Base-by-base conservation (phyloP, 805 yeast species). In the Sugiyamaella smithiae region DNA sequence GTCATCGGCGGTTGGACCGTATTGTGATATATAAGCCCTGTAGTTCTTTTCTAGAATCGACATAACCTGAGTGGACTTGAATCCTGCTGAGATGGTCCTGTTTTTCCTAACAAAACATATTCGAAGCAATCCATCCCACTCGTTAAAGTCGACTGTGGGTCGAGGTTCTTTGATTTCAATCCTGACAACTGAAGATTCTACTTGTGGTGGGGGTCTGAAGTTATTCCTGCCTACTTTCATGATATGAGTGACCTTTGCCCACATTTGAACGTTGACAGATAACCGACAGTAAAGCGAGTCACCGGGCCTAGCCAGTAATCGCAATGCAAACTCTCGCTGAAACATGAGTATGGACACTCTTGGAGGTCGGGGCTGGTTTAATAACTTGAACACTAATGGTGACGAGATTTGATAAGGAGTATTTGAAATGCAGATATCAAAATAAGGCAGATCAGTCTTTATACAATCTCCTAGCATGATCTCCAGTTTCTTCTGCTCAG, bases 331-430 rank as follows among this genome's bases (percentile, higher is more conserved):
- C 65, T 93, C 99, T 64, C 98, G 77, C 72, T 93, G 99, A 68
- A 93, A 93, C 99, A 93, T 93, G 53, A 93, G 84, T 49, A 93
- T 86, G 4, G 96, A 85, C 14, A 88, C 93, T 62, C 98, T 76
- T 36, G 99, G 99, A 9, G 99, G 98, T 54, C 81, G 78, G 24
- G 97, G 96, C 69, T 84, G 90, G 63, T 87, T 85, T 57, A 93
- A 77, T 49, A 93, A 72, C 67, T 88, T 91, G 76, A 93, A 93
- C 20, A 93, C 97, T 63, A 93, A 75, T 8, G 98, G 98, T 0
- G 98, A 90, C 0, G 97, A 90, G 56, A 93, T 93, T 68, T 93
- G 99, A 64, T 93, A 93, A 1, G 99, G 99, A 0, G 99, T 93
- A 61, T 93, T 93, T 61, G 97, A 88, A 48, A 93, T 91, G 69